phyloP scores from a whole-genome alignment of 2,329 filamentous ascomycete genomes.

The Conoideocrella luteorostrata region DNA sequence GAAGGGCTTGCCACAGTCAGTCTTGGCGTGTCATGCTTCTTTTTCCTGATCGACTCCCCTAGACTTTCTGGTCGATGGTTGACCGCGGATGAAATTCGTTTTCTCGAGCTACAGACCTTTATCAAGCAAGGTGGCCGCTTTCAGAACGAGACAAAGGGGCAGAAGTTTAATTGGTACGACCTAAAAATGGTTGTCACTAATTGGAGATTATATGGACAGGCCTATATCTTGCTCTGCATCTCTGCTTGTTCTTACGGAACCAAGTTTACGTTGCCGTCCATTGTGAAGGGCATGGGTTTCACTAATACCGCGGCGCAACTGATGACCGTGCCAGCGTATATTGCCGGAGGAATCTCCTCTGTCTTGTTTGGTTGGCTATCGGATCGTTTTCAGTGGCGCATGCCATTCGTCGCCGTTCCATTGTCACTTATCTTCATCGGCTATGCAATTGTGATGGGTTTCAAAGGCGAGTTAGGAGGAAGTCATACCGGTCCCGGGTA shows the following conservation, averaged over 20 bases:
- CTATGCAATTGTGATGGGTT: conserved; percentile 51
- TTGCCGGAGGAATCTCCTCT: conserved; percentile 46
- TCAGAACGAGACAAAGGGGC: conserved; percentile 13
- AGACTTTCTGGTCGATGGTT: conserved; percentile 27
- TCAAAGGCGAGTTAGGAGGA: conserved; percentile 39
- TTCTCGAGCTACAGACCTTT: conserved; percentile 20
- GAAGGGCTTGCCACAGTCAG: conserved; percentile 48
- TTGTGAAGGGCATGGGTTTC: conserved; percentile 32
- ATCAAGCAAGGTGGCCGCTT: conserved; percentile 23
- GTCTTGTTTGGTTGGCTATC: conserved; percentile 33
- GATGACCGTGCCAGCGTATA: conserved; percentile 51
- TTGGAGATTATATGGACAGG: conserved; percentile 20
- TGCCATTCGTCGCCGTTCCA: conserved; percentile 58
- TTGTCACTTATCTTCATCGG: conserved; percentile 55
- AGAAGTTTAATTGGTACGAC: conserved; percentile 17
- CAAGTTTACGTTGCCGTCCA: conserved; percentile 26
- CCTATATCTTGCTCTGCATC: conserved; percentile 16
- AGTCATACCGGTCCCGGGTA: conserved; percentile 38
- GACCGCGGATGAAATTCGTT: conserved; percentile 27
- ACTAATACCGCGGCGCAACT: conserved; percentile 22
- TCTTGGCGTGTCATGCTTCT: conserved; percentile 30
- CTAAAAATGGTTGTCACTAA: conserved; percentile 18
- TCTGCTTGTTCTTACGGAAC: conserved; percentile 16
- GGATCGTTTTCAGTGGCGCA: conserved; percentile 51
- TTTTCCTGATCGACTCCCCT: conserved; percentile 38